Percentiles rank a stretch among this genome's conserved stretches.
Evolutionary conservation across 2,329 filamentous ascomycete species (phyloP).

Genomic region (Monilinia fructicola): DNA sequence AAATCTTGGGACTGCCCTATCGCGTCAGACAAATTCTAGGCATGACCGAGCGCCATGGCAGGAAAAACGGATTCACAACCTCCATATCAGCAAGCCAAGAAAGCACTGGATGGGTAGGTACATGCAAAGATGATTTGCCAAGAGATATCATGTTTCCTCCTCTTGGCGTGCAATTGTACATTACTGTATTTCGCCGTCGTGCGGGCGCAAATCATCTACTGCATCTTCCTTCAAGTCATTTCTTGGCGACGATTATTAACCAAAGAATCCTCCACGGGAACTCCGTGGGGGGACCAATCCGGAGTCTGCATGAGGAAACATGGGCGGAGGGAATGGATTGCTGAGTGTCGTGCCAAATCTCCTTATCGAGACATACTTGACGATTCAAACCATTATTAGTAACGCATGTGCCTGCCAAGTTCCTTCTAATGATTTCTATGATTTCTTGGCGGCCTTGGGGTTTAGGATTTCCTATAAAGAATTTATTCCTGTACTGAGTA

Average conservation of each 20-base stretch:
- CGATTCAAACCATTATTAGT: neutral
- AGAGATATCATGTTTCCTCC: slow-evolving; percentile 12
- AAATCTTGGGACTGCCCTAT: slow-evolving; percentile 14
- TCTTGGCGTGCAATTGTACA: neutral
- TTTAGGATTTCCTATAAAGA: neutral
- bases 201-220: too few species aligned
- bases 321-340: slow-evolving; percentile 10
- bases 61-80: slow-evolving; percentile 17
- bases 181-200: neutral
- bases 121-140: slow-evolving; percentile 12
- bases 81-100: slow-evolving; percentile 20
- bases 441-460: neutral
- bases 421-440: neutral
- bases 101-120: slow-evolving; percentile 14
- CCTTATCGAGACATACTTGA: slow-evolving; percentile 4
- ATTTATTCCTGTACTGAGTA: neutral
- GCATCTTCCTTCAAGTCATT: neutral
- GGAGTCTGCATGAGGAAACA: slow-evolving; percentile 6
- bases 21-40: slow-evolving; percentile 21
- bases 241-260: slow-evolving; percentile 11
- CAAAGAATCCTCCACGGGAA: slow-evolving; percentile 15
- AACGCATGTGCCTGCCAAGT: slow-evolving; percentile 3
- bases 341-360: neutral
- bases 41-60: slow-evolving; percentile 7
- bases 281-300: slow-evolving; percentile 11